A percentile compares a stretch with the other conserved stretches of the same genome.
phyloP scores from a whole-genome alignment of 768 basidiomycete species.

The Russula griseocarnosa region DNA sequence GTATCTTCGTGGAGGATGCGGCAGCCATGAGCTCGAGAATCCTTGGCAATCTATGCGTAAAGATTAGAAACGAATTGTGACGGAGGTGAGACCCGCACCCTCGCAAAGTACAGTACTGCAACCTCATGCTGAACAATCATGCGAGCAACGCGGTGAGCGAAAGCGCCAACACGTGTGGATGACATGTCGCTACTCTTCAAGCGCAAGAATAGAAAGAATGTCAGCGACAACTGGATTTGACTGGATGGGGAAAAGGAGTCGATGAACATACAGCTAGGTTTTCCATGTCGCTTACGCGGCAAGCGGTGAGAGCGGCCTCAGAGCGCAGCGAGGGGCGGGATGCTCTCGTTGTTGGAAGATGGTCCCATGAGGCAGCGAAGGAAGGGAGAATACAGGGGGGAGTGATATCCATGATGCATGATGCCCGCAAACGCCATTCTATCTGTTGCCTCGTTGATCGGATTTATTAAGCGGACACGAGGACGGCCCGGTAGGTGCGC shows the following conservation, averaged over 20 bases:
- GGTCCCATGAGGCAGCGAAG: no score
- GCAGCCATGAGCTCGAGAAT: conserved; percentile 12
- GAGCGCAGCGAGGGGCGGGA: no score
- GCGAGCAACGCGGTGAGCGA: conserved; percentile 12
- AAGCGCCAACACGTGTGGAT: not conserved
- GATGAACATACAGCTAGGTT: conserved; percentile 4
- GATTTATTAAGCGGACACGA: no score
- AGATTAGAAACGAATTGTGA: not conserved
- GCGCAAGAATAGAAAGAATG: not conserved
- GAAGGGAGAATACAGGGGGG: no score
- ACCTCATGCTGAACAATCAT: conserved; percentile 11
- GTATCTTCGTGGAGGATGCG: not conserved
- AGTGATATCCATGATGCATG: no score
- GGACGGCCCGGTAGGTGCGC: no score
- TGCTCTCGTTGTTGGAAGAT: no score
- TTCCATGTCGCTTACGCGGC: conserved; percentile 7
- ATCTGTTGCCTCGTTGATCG: no score
- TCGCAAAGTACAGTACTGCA: conserved; percentile 4
- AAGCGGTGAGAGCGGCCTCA: no score
- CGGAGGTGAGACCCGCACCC: not conserved
- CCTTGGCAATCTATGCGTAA: conserved; percentile 12
- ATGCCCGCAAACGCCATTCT: no score
- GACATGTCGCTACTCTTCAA: conserved; percentile 2
- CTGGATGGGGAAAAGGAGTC: no score
- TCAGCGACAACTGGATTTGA: not conserved